A percentile compares a stretch with the other conserved stretches of the same genome.
phyloP scores from a whole-genome alignment of 192 early-diverging fungal genomes.

The Thoreauomyces humboldtii region DNA sequence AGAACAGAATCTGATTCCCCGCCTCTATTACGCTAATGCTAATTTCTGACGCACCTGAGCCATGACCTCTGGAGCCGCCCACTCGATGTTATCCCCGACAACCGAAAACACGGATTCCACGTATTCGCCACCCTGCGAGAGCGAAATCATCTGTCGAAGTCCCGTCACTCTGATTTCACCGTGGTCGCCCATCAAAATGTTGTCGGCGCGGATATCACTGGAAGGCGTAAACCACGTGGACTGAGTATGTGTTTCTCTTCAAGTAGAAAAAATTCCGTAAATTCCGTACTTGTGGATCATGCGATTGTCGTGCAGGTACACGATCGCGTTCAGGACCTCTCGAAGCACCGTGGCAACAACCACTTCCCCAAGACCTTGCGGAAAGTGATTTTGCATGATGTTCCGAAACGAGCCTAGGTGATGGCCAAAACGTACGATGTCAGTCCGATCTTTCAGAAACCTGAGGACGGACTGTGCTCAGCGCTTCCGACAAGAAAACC shows the following conservation, averaged over 20 bases:
- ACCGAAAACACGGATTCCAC: conserved; percentile 48
- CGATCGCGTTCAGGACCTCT: conserved; percentile 52
- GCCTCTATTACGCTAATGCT: no score
- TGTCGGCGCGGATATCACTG: conserved; percentile 58
- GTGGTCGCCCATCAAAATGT: conserved; percentile 50
- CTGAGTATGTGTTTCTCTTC: no score
- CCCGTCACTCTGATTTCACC: conserved; percentile 55
- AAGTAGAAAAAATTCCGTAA: not conserved
- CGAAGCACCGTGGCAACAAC: conserved; percentile 52
- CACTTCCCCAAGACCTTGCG: conserved; percentile 46
- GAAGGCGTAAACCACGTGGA: not conserved
- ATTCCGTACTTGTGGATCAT: conserved; percentile 58
- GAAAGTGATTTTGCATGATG: conserved; percentile 50
- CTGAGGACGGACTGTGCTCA: no score
- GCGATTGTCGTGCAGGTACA: conserved; percentile 54
- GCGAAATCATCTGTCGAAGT: conserved; percentile 46
- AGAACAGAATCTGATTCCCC: not conserved
- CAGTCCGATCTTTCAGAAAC: no score
- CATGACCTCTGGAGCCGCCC: conserved; percentile 61
- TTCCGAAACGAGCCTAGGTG: conserved; percentile 43
- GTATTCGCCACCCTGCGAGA: conserved; percentile 43
- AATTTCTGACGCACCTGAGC: conserved; percentile 40
- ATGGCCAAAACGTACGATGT: not conserved
- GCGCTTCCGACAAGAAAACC: no score
- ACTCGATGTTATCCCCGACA: conserved; percentile 58